A percentile compares a stretch with the other conserved stretches of the same genome.
Conservation (phyloP, 1,139 yeast species). For the Zygoascus sp. region DNA sequence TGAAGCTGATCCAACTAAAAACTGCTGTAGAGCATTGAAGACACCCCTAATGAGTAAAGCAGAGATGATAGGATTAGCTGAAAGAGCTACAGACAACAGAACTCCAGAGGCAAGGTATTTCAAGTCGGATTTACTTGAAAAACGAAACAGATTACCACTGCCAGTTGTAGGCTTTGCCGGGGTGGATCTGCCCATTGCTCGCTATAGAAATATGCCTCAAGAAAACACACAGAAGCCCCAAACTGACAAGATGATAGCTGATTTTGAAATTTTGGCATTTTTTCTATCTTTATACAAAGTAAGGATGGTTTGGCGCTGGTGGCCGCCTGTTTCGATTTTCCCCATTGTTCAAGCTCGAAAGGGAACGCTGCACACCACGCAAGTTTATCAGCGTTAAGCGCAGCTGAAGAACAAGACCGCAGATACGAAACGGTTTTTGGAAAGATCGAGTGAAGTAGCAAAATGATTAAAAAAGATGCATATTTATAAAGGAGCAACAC, state of each 20-base stretch:
- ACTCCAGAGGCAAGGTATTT: slow-evolving; percentile 2
- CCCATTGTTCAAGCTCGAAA: not conserved
- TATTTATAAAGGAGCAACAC: no score
- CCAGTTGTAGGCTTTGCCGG: no score
- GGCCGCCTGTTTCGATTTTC: not conserved
- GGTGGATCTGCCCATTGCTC: not conserved
- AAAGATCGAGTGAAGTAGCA: no score
- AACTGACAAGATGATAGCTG: no score
- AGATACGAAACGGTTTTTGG: not conserved
- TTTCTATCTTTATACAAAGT: no score
- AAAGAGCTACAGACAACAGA: not conserved
- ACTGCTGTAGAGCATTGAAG: not conserved
- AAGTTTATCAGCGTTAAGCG: not conserved
- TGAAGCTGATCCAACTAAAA: not conserved
- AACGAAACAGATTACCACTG: slow-evolving; percentile 9
- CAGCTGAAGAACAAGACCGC: not conserved
- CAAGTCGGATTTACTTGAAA: slow-evolving; percentile 7
- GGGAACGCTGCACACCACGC: not conserved
- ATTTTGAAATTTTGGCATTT: not conserved
- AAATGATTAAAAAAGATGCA: no score
- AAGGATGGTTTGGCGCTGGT: not conserved
- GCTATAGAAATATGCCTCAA: no score
- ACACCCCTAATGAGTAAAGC: slow-evolving; percentile 4
- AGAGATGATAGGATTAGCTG: slow-evolving; percentile 3
- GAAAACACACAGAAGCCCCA: no score